phyloP scores from a whole-genome alignment of 805 yeast genomes.

The Kazachstania kunashirensis region DNA sequence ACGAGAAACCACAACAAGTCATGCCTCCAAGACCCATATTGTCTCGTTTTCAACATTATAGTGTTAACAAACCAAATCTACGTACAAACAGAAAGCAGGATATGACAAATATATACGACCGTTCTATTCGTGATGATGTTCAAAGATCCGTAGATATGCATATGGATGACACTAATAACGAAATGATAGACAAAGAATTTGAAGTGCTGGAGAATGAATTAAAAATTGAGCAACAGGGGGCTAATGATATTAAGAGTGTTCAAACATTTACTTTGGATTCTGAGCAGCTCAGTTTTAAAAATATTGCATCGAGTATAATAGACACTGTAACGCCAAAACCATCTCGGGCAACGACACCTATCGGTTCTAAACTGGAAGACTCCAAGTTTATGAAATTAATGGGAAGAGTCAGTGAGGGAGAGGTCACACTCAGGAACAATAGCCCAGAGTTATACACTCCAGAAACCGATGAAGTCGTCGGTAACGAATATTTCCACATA shows the following conservation, averaged over 20 bases:
- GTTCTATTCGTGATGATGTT: too few species aligned
- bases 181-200: slow-evolving; percentile 10
- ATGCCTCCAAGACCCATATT: too few species aligned
- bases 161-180: too few species aligned
- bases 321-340: slow-evolving; percentile 11
- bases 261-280: slow-evolving; percentile 5
- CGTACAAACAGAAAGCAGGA: too few species aligned
- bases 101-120: too few species aligned
- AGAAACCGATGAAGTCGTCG: slow-evolving; percentile 18
- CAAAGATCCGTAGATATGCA: too few species aligned
- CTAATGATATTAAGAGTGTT: too few species aligned
- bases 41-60: too few species aligned
- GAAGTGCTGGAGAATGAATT: slow-evolving; percentile 15
- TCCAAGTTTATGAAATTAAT: slow-evolving; percentile 26
- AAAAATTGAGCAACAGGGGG: slow-evolving; percentile 14
- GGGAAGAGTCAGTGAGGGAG: slow-evolving; percentile 26
- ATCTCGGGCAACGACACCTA: slow-evolving; percentile 7
- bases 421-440: slow-evolving; percentile 16
- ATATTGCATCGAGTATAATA: slow-evolving; percentile 20
- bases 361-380: slow-evolving; percentile 15
- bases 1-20: slow-evolving; percentile 10
- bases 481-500: slow-evolving; percentile 22
- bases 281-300: slow-evolving; percentile 21
- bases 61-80: too few species aligned
- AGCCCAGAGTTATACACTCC: slow-evolving; percentile 18